Conservation (phyloP, 495 filamentous ascomycete genomes). For the Wilcoxina mikolae region DNA sequence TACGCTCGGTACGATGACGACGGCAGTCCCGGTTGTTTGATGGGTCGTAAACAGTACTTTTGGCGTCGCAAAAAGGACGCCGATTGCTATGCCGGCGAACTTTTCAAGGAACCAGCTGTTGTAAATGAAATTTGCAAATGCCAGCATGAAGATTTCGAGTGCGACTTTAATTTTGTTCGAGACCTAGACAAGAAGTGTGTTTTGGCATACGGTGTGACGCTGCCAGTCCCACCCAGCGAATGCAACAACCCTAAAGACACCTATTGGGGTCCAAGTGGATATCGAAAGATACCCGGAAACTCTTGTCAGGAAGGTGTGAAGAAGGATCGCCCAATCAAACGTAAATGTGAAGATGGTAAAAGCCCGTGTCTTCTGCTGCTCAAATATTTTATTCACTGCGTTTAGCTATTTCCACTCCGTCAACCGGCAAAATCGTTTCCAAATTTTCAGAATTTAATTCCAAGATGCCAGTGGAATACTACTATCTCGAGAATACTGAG, state of each 20-base stretch:
- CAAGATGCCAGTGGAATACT: conserved; percentile 43
- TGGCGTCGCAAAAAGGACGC: conserved; percentile 65
- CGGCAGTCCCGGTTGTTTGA: conserved; percentile 69
- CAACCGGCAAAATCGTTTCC: conserved; percentile 46
- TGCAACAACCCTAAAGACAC: conserved; percentile 54
- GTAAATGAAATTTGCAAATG: conserved; percentile 61
- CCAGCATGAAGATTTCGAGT: conserved; percentile 73
- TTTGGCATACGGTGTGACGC: conserved; percentile 26
- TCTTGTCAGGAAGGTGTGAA: conserved; percentile 48
- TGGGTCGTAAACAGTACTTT: conserved; percentile 85
- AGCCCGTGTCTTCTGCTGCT: neutral
- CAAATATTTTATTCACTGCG: conserved; percentile 4
- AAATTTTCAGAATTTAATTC: conserved; percentile 44
- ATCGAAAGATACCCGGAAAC: conserved; percentile 83
- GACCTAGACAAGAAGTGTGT: conserved; percentile 49
- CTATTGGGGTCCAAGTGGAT: conserved; percentile 75
- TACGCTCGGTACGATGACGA: conserved; percentile 65
- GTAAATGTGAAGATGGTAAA: conserved; percentile 36
- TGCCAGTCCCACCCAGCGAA: conserved; percentile 40
- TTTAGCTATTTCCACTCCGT: conserved; percentile 22
- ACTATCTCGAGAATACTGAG: conserved; percentile 71
- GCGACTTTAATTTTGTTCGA: conserved; percentile 72
- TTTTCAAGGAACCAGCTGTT: conserved; percentile 59
- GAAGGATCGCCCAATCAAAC: conserved; percentile 47
- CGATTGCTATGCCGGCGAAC: conserved; percentile 74